Evolutionary conservation across 75 land plant genomes (phyloP), one percentile per base, ranked within the genome.

Genomic region (Isoetes taiwanensis): DNA sequence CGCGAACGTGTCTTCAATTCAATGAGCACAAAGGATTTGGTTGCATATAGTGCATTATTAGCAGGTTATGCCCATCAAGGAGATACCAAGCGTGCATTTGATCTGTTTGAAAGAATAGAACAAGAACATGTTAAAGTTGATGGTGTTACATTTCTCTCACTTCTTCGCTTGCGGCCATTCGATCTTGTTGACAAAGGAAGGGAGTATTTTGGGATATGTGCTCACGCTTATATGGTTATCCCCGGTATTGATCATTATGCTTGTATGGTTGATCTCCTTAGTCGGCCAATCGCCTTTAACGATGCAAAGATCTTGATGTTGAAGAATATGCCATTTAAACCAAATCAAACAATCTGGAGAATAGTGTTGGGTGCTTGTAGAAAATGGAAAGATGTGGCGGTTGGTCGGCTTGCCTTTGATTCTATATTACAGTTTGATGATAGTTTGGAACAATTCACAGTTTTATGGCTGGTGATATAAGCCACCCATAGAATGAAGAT

Each of bases 81-180:
- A n/a, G n/a, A n/a, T n/a, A n/a, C n/a, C n/a, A n/a, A n/a, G n/a
- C n/a, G n/a, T n/a, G n/a, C n/a, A n/a, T n/a, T n/a, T n/a, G n/a
- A n/a, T n/a, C n/a, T n/a, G n/a, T n/a, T n/a, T n/a, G n/a, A n/a
- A n/a, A n/a, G n/a, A n/a, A n/a, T n/a, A n/a, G n/a, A n/a, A n/a
- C n/a, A n/a, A n/a, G n/a, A n/a, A n/a, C n/a, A n/a, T n/a, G n/a
- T n/a, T n/a, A n/a, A n/a, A n/a, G n/a, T n/a, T n/a, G n/a, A n/a
- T 56, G 37, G 46, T 32, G 43, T 68, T 2, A 80, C 82, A 9
- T 75, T 79, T 71, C 73, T 69, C 19, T 63, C 75, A 34, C 27
- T 79, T 28, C 75, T 79, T 2, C 2, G 68, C 82, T 32, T 79
- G 82, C 56, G 62, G 75, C 57, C 82, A 79, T 72, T 50, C 71